These are phyloP conservation scores for Yarrowia phangngaensis DNA, from an alignment of 805 yeast genomes.

Conservation along the genomic window DNA sequence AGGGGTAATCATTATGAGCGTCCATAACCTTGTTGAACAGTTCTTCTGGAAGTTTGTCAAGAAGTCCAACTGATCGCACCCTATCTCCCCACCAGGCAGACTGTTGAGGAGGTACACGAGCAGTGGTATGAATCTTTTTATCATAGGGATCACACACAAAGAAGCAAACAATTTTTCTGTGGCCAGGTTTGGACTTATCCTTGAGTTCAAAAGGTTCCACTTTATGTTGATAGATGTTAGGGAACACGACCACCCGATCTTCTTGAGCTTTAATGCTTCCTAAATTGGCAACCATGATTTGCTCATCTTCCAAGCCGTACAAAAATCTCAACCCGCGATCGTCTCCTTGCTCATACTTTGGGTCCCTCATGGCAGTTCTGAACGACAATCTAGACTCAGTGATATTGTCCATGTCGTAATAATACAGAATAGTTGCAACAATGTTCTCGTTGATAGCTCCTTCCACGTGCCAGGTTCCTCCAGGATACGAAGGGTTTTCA, in stretches of 20 bases:
- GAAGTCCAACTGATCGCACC: constrained; percentile 8
- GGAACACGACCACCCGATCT: constrained; percentile 41
- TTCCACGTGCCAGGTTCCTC: constrained; percentile 47
- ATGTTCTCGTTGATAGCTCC: constrained; percentile 45
- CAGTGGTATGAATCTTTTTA: constrained; percentile 37
- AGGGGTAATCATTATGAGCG: constrained; percentile 15
- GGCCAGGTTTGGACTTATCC: constrained; percentile 42
- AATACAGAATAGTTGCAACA: constrained; percentile 44
- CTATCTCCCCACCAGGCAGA: constrained; percentile 39
- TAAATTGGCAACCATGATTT: constrained; percentile 33
- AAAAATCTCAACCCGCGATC: constrained; percentile 33
- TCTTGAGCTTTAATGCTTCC: constrained; percentile 38
- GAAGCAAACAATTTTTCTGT: constrained; percentile 43
- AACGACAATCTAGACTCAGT: constrained; percentile 41
- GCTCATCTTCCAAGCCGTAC: constrained; percentile 40
- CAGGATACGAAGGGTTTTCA: constrained; percentile 42
- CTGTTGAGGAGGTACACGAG: constrained; percentile 44
- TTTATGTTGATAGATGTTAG: constrained; percentile 43
- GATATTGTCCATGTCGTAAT: constrained; percentile 44
- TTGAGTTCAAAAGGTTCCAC: constrained; percentile 43
- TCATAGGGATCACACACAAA: constrained; percentile 44
- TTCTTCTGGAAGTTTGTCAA: constrained; percentile 15
- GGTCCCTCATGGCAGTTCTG: constrained; percentile 29
- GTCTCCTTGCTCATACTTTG: constrained; percentile 43
- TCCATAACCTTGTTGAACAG: constrained; percentile 21